Base-by-base conservation (phyloP, 306 rosid genomes). In the Comarum palustre region DNA sequence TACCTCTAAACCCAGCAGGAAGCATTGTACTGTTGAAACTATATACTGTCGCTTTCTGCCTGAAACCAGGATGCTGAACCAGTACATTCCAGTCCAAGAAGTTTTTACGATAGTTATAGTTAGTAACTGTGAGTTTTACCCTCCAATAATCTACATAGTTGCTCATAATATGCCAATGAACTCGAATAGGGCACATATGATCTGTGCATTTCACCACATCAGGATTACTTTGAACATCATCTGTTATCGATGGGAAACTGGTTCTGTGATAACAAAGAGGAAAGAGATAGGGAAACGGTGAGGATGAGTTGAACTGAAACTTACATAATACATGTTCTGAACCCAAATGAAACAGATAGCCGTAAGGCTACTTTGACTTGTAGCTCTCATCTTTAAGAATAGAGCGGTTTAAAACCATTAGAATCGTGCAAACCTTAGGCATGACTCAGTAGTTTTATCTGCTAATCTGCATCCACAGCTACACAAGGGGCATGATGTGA, bases 121-220 rank as follows among this genome's bases (percentile, higher is more conserved):
- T 92, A 52, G 92, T 88, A 66, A 88, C 68, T 71, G 96, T 90
- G 43, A 92, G 90, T 82, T 92, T 92, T 42, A 88, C 84, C 71
- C 92, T 88, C 98, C 98, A 88, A 4, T 88, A 79, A 54, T 82
- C 67, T 82, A 83, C 70, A 68, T 90, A 90, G 77, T 84, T 92
- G 71, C 71, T 86, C 80, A 83, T 88, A 61, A 90, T 32, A 83
- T 92, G 96, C 96, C 96, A 88, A 74, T 92, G 96, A 43, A 92
- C 89, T 80, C 78, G 82, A 81, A 88, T 68, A 9, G 91, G 98
- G 75, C 96, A 90, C 96, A 92, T 90, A 73, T 90, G 96, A 47
- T 83, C 84, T 0, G 87, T 88, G 79, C 98, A 90, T 78, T 72
- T 71, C 41, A 88, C 75, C 24, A 45, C 29, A 69, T 73, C 73